A percentile compares a stretch with the other conserved stretches of the same genome.
Conservation (phyloP, 2,329 filamentous ascomycete genomes). For the Exophiala sideris region DNA sequence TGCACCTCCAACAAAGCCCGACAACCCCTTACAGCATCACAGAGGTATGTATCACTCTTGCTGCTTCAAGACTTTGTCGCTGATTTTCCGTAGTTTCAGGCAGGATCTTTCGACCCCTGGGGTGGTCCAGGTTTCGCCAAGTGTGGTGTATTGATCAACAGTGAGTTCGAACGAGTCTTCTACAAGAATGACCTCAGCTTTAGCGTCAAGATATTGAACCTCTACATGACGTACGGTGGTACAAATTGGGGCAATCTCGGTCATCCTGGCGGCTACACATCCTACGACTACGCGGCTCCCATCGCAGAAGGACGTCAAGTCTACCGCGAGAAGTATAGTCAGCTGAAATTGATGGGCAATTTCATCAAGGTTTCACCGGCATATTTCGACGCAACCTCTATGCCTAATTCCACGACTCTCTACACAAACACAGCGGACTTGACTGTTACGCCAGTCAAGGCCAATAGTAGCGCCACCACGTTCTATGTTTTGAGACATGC, state of each 20-base stretch:
- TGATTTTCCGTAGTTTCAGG: constrained; percentile 22
- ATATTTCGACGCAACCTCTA: constrained; percentile 61
- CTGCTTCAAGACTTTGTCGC: too few relatives aligned
- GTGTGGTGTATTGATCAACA: constrained; percentile 63
- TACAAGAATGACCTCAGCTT: constrained; percentile 72
- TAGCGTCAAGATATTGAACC: constrained; percentile 64
- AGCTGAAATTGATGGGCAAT: constrained; percentile 72
- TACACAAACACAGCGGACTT: constrained; percentile 52
- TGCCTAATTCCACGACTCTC: constrained; percentile 43
- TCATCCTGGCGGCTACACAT: constrained; percentile 59
- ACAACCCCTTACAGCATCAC: constrained; percentile 29
- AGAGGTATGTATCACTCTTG: constrained; percentile 5
- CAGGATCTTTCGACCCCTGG: constrained; percentile 24
- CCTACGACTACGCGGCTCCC: constrained; percentile 59
- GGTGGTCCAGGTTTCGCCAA: constrained; percentile 33
- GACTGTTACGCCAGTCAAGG: constrained; percentile 61
- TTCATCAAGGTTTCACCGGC: constrained; percentile 70
- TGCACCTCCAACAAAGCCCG: constrained; percentile 28
- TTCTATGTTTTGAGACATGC: constrained; percentile 68
- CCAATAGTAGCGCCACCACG: constrained; percentile 50
- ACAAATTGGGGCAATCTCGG: constrained; percentile 83
- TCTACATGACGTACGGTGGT: constrained; percentile 74
- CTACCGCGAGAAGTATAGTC: constrained; percentile 71
- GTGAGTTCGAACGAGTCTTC: constrained; percentile 74
- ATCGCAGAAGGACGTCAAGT: constrained; percentile 69